Evolutionary conservation across 2,329 filamentous ascomycete genomes (phyloP), one percentile per base, ranked within the genome.

Genomic region (Dactylellina parvicollis): DNA sequence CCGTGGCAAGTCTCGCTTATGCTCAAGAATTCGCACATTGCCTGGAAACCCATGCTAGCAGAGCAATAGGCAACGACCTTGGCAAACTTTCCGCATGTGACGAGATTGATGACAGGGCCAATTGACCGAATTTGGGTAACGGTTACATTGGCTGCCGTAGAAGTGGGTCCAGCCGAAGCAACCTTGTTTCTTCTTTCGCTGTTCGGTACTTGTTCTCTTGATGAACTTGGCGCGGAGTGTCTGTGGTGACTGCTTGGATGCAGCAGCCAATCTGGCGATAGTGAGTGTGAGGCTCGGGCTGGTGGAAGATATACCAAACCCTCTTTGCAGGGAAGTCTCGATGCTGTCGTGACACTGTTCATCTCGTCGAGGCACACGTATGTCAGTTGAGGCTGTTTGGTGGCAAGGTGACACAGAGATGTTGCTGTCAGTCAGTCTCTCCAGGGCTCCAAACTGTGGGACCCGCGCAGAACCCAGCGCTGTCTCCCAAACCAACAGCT

Each of bases 341-440:
- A 44, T 28, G 20, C 18, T 49, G 24, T 40, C 18, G 42, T 56
- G 50, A 65, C 61, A 66, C 42, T 50, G 61, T 67, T 49, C 52
- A 28, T 32, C 32, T 56, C 16, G 20, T 28, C 47, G 34, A 34
- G 47, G 47, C n/a, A 14, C 16, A 10, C 5, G 20, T 5, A 7
- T 34, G 9, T 12, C 28, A n/a, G 44, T 18, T 30, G 52, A 57
- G 52, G 62, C 44, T 67, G 54, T 52, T 52, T 59, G 34, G 47
- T 70, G 66, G 66, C 57, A 72, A 64, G 44, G 67, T 72, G 38
- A 59, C 67, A 65, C 67, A 61, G 44, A 65, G 26, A 64, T 72
- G 67, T 71, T 71, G 66, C 66, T 71, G 44, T 56, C n/a, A n/a
- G n/a, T n/a, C n/a, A n/a, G n/a, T n/a, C n/a, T n/a, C n/a, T n/a